Evolutionary conservation across 441 rosid species (phyloP), one percentile per base, ranked within the genome.

Genomic region (Rhodomyrtus psidioides): DNA sequence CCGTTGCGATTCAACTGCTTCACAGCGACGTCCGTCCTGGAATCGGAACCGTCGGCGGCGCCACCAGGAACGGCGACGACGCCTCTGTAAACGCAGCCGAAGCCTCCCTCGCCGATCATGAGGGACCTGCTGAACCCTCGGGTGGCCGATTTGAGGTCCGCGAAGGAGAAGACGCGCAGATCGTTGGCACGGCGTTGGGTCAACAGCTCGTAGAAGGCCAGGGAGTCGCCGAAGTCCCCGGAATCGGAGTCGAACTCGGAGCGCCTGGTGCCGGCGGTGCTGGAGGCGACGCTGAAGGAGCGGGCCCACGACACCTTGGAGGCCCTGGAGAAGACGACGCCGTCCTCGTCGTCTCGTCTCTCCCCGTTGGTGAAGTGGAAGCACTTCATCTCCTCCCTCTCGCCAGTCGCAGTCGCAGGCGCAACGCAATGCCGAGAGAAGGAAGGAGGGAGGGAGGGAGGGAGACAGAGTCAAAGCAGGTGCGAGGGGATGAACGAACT

Each of bases 201-300:
- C 87, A 91, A 49, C 6, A 94, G 87, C 85, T 93, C 95, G 70
- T 84, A 88, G 88, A 92, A 94, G 55, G 90, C 93, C 24, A 90
- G 46, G 23, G 92, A 89, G 60, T 92, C 97, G 39, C 94, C 92
- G 54, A 95, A 92, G 90, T 96, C 94, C 70, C 95, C 88, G 70
- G 96, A 95, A n/a, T 93, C 97, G 34, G 95, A 95, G 89, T 94
- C 98, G 87, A 96, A 92, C 93, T 96, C 98, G 23, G 95, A 95
- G 39, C 95, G 89, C 85, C 97, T 90, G 28, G 98, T 93, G 87
- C 92, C 95, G 27, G 91, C 82, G 70, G 85, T 94, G 27, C 94
- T 92, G 9, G 98, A 94, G 7, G 98, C 99, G n/a, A 97, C 93
- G 89, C 99, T 97, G 59, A 96, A 84, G 55, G 99, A 96, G 23